Percentiles rank a stretch among this genome's conserved stretches.
These are phyloP conservation scores for Rehmannia glutinosa DNA, from an alignment of 257 asterid genomes.

Conservation along the genomic window DNA sequence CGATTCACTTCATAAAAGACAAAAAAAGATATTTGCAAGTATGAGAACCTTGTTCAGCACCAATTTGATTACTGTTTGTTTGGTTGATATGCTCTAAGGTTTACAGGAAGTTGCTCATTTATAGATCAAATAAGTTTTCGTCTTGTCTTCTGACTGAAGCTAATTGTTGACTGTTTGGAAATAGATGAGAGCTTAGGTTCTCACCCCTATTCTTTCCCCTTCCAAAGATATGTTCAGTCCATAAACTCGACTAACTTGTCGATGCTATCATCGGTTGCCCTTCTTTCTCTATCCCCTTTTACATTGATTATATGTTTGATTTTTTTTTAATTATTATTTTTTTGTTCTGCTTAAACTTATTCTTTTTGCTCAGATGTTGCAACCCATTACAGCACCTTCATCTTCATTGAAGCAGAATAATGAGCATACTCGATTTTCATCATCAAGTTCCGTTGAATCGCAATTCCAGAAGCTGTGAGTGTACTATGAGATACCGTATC, in stretches of 20 bases:
- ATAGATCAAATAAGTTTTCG: neutral
- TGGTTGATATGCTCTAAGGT: neutral
- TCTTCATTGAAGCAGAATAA: conserved; percentile 49
- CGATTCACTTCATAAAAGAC: no score
- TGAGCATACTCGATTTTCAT: conserved; percentile 37
- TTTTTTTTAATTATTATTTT: neutral
- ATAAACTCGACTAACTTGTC: neutral
- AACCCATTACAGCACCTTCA: conserved; percentile 30
- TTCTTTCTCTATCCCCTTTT: neutral
- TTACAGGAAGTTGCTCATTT: neutral
- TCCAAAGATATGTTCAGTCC: neutral
- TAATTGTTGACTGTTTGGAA: neutral
- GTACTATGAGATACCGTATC: neutral
- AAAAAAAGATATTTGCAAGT: conserved; percentile 1
- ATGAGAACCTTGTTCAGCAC: neutral
- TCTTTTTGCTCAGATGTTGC: conserved; percentile 33
- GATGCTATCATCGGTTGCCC: neutral
- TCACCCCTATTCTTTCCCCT: neutral
- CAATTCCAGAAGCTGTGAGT: conserved; percentile 81
- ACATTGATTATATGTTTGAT: neutral
- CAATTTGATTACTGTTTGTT: neutral
- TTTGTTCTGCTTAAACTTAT: conserved; percentile 14
- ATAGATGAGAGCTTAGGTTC: neutral
- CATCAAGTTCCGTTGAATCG: conserved; percentile 48
- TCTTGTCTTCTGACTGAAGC: neutral